A percentile compares a stretch with the other conserved stretches of the same genome.
Evolutionary conservation across 2,329 filamentous ascomycete species (phyloP).

Genomic region (Xylariaceae sp.): DNA sequence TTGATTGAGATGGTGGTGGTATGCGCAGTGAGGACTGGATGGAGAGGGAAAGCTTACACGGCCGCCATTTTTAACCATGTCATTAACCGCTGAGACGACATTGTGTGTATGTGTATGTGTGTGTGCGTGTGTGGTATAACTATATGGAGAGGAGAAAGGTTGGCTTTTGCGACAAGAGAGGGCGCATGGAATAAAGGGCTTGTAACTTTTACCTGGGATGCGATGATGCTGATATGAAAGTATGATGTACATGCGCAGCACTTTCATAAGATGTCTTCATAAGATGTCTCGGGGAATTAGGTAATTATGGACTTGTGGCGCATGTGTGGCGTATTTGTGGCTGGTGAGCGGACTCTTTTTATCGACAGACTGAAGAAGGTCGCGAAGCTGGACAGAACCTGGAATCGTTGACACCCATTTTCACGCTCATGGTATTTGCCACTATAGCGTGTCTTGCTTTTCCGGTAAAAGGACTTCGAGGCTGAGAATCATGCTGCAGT

Average conservation of each 20-base stretch:
- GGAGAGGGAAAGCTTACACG: constrained; percentile 48
- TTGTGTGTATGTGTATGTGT: constrained; percentile 15
- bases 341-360: no score
- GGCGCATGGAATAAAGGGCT: neutral
- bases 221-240: no score
- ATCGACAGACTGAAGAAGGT: no score
- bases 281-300: no score
- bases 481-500: constrained; percentile 8
- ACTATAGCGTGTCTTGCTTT: neutral
- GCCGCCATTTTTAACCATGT: constrained; percentile 64
- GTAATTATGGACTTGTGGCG: no score
- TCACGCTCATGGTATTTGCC: no score
- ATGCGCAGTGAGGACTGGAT: neutral
- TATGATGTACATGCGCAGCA: no score
- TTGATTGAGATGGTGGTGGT: neutral
- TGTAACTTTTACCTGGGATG: no score
- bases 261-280: no score
- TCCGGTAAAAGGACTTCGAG: neutral
- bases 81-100: constrained; percentile 44
- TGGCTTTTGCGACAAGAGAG: neutral
- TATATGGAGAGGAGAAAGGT: neutral
- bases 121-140: neutral
- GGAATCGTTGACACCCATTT: no score
- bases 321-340: no score
- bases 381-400: no score